Evolutionary conservation across 2,329 filamentous ascomycete species (phyloP).

Genomic region (Diplodia sapinea): DNA sequence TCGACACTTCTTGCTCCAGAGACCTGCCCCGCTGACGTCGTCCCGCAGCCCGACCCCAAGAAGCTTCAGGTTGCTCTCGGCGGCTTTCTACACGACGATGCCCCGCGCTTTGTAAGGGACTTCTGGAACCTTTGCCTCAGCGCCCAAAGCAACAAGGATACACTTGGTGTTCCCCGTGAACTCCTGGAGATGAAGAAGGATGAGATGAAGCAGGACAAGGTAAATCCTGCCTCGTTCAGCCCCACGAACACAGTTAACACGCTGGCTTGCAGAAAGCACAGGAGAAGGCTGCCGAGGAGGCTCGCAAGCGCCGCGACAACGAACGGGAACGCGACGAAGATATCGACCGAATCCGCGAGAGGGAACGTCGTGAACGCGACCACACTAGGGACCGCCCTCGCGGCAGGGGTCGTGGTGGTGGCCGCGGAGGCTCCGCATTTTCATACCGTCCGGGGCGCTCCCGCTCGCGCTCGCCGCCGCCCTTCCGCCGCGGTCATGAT

Average conservation of each 20-base stretch:
- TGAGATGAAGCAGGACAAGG: slow-evolving; percentile 94
- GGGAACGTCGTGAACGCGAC: slow-evolving; percentile 57
- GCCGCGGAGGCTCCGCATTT: slow-evolving; percentile 55
- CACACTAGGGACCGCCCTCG: slow-evolving; percentile 53
- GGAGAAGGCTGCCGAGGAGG: slow-evolving; percentile 78
- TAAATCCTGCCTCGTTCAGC: slow-evolving; percentile 48
- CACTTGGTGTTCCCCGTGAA: slow-evolving; percentile 82
- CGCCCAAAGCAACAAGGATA: slow-evolving; percentile 81
- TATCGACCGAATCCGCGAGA: slow-evolving; percentile 69
- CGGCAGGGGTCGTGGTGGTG: slow-evolving; percentile 50
- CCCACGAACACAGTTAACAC: slow-evolving; percentile 35
- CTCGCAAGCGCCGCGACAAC: slow-evolving; percentile 72
- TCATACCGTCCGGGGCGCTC: slow-evolving; percentile 56
- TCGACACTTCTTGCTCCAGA: background rate
- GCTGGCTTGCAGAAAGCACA: slow-evolving; percentile 69
- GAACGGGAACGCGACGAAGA: slow-evolving; percentile 74
- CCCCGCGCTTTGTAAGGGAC: slow-evolving; percentile 86
- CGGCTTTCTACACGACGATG: slow-evolving; percentile 93
- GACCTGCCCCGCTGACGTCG: slow-evolving; percentile 32
- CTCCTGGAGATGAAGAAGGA: slow-evolving; percentile 94
- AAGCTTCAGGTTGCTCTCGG: slow-evolving; percentile 91
- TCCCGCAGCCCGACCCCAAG: slow-evolving; percentile 86
- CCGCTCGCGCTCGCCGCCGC: slow-evolving; percentile 59
- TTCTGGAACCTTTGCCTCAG: slow-evolving; percentile 91
- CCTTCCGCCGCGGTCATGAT: slow-evolving; percentile 56